Evolutionary conservation across 1,284 basidiomycete species (phyloP).

Genomic region (Trichosporon inkin): DNA sequence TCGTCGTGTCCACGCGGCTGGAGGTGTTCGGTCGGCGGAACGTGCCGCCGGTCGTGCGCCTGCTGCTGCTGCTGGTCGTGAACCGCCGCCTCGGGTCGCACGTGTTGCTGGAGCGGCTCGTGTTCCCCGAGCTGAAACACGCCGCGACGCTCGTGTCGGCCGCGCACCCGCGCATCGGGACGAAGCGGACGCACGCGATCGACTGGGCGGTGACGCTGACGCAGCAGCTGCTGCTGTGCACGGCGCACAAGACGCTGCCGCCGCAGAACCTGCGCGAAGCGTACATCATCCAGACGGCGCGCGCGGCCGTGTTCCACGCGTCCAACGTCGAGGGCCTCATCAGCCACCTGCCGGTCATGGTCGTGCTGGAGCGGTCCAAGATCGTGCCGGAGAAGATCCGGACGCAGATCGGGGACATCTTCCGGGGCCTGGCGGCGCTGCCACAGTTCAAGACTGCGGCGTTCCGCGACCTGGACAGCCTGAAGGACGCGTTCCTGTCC

Average conservation of each 20-base stretch:
- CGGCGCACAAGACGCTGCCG: constrained; percentile 30
- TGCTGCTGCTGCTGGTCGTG: constrained; percentile 36
- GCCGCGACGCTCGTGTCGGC: constrained; percentile 25
- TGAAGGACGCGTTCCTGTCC: constrained; percentile 48
- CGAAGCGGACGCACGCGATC: constrained; percentile 30
- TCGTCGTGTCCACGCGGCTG: constrained; percentile 17
- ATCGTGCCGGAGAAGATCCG: constrained; percentile 27
- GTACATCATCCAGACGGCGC: constrained; percentile 36
- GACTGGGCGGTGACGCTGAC: constrained; percentile 33
- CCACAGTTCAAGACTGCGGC: constrained; percentile 48
- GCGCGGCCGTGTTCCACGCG: constrained; percentile 34
- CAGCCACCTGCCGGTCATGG: constrained; percentile 40
- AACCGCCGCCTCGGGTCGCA: constrained; percentile 30
- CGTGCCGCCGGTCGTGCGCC: constrained; percentile 19
- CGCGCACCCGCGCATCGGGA: constrained; percentile 29
- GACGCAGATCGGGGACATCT: constrained; percentile 26
- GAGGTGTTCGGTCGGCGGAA: constrained; percentile 29
- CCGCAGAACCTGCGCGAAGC: constrained; percentile 37
- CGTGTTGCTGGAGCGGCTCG: constrained; percentile 31
- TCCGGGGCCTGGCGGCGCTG: constrained; percentile 34
- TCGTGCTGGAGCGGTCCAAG: constrained; percentile 33
- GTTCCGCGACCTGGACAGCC: constrained; percentile 43
- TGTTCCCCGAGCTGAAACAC: constrained; percentile 39
- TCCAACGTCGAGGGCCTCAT: constrained; percentile 35
- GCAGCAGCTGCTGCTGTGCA: constrained; percentile 39